These are phyloP conservation scores for Boletus insuetus DNA, from an alignment of 768 basidiomycete species.

Conservation along the genomic window DNA sequence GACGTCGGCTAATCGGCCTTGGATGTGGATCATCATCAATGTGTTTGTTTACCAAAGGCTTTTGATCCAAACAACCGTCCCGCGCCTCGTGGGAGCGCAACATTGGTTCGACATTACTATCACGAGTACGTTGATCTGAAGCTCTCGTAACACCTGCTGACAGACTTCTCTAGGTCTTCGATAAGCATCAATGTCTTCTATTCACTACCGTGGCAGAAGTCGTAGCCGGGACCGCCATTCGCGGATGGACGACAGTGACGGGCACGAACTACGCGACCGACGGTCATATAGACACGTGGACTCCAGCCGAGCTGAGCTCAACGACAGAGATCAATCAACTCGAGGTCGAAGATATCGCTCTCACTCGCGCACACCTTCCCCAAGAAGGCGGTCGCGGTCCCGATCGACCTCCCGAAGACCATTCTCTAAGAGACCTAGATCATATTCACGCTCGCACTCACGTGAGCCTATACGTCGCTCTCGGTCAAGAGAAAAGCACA, in stretches of 20 bases:
- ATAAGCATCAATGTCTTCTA: constrained; percentile 18
- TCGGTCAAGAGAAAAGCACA: constrained; percentile 32
- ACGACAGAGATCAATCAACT: constrained; percentile 6
- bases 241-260: constrained; percentile 14
- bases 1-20: constrained; percentile 21
- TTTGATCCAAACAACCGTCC: constrained; percentile 27
- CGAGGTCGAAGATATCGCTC: constrained; percentile 11
- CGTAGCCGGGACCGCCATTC: constrained; percentile 17
- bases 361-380: constrained; percentile 24
- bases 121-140: not conserved
- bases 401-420: constrained; percentile 26
- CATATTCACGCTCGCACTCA: constrained; percentile 27
- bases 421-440: constrained; percentile 10
- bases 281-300: constrained; percentile 16
- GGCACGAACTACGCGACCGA: constrained; percentile 18
- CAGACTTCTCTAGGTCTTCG: not conserved
- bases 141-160: not conserved
- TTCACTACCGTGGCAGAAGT: constrained; percentile 22
- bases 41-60: constrained; percentile 28
- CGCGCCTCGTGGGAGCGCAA: not conserved
- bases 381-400: constrained; percentile 22
- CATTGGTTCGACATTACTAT: not conserved
- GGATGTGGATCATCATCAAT: constrained; percentile 18
- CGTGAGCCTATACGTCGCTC: constrained; percentile 32
- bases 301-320: constrained; percentile 8